These are phyloP conservation scores for Phalaenopsis equestris DNA, from an alignment of 106 monocot species.

Conservation along the genomic window DNA sequence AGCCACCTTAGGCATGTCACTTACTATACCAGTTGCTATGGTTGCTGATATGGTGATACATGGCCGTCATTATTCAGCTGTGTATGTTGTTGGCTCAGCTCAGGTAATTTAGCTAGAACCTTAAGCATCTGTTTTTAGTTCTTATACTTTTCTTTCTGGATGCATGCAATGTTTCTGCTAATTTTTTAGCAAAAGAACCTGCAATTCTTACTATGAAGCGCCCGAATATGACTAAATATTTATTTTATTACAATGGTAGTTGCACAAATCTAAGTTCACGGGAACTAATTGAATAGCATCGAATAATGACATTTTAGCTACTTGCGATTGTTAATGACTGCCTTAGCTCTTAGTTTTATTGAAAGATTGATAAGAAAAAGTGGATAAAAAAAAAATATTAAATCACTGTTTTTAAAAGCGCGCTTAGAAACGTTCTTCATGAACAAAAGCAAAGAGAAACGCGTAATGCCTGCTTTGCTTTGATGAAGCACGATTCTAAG, in stretches of 20 bases:
- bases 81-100: conserved; percentile 85
- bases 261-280: background rate
- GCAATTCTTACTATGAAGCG: background rate
- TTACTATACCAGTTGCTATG: conserved; percentile 97
- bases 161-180: background rate
- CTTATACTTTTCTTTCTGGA: background rate
- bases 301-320: background rate
- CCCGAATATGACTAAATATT: background rate
- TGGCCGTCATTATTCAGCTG: conserved; percentile 92
- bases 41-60: conserved; percentile 98
- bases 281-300: background rate
- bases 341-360: background rate
- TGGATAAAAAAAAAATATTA: no score
- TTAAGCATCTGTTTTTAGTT: background rate
- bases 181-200: background rate
- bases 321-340: background rate
- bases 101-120: conserved; percentile 41
- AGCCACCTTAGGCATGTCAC: conserved; percentile 93
- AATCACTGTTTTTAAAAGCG: no score
- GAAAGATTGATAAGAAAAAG: background rate
- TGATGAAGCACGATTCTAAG: no score
- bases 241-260: background rate
- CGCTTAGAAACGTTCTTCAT: no score
- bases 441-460: no score
- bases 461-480: no score